Conservation (phyloP, 768 basidiomycete genomes). For the Xerocomellus dryophilus region DNA sequence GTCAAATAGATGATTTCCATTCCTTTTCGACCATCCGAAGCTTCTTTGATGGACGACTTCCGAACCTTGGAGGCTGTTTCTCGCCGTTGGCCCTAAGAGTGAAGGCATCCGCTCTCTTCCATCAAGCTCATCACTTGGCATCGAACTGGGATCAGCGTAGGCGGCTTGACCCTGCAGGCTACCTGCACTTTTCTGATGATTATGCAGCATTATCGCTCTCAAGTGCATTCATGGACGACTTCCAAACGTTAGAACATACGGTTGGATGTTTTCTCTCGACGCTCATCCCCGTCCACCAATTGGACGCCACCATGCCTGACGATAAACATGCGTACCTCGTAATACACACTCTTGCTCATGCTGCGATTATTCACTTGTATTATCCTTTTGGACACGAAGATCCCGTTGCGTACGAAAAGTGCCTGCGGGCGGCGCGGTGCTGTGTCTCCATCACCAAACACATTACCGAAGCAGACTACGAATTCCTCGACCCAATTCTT, state of each 20-base stretch:
- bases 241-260: conserved; percentile 59
- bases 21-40: conserved; percentile 58
- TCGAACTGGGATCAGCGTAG: conserved; percentile 60
- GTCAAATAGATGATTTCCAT: conserved; percentile 49
- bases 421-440: conserved; percentile 58
- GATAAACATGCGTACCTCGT: conserved; percentile 59
- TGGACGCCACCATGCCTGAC: conserved; percentile 51
- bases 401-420: conserved; percentile 61
- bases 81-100: conserved; percentile 63
- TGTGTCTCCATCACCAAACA: conserved; percentile 60
- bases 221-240: conserved; percentile 51
- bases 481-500: conserved; percentile 74
- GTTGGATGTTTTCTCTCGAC: conserved; percentile 63
- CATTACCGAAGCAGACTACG: conserved; percentile 60
- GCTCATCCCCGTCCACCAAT: conserved; percentile 61
- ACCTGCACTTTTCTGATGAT: conserved; percentile 22
- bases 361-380: conserved; percentile 64
- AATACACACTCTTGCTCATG: conserved; percentile 64
- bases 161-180: conserved; percentile 23
- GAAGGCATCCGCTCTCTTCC: conserved; percentile 74
- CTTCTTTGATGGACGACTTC: conserved; percentile 60
- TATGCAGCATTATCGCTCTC: conserved; percentile 43
- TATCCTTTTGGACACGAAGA: conserved; percentile 60
- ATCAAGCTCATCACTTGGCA: conserved; percentile 61
- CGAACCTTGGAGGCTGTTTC: conserved; percentile 49